Conservation (phyloP, 495 filamentous ascomycete genomes). For the Penicillium diatomitis region DNA sequence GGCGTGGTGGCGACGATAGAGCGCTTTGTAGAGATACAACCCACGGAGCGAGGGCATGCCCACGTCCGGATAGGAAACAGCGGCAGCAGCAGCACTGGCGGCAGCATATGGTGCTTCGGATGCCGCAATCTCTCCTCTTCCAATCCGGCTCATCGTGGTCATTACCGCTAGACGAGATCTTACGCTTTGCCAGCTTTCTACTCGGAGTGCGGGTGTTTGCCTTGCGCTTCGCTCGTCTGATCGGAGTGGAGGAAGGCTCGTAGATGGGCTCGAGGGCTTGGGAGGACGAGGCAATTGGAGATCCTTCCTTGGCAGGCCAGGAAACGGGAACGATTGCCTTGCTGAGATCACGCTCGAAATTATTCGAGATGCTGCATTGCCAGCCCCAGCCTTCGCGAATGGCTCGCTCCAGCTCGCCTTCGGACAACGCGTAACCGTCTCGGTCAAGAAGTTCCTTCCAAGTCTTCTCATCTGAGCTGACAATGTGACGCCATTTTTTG, state of each 20-base stretch:
- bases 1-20: slow-evolving; percentile 85
- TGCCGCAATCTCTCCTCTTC: slow-evolving; percentile 31
- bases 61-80: slow-evolving; percentile 71
- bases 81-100: slow-evolving; percentile 68
- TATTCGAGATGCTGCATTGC: slow-evolving; percentile 70
- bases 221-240: slow-evolving; percentile 45
- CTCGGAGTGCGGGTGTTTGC: slow-evolving; percentile 35
- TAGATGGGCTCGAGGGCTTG: slow-evolving; percentile 20
- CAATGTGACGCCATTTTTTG: slow-evolving; percentile 80
- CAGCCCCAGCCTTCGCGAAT: slow-evolving; percentile 98
- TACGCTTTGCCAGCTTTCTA: slow-evolving; percentile 47
- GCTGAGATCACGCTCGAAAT: slow-evolving; percentile 74
- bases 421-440: slow-evolving; percentile 69
- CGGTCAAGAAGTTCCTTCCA: slow-evolving; percentile 91
- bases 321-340: slow-evolving; percentile 21
- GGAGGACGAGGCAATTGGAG: slow-evolving; percentile 18
- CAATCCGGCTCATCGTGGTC: slow-evolving; percentile 34
- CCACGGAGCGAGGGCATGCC: slow-evolving; percentile 69
- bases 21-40: slow-evolving; percentile 90
- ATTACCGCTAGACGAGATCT: slow-evolving; percentile 38
- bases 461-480: slow-evolving; percentile 85
- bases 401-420: slow-evolving; percentile 77
- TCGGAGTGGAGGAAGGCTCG: slow-evolving; percentile 12
- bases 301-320: slow-evolving; percentile 40
- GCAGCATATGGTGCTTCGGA: slow-evolving; percentile 78